Evolutionary conservation across 371 early-diverging fungal species (phyloP).

Genomic region (Actinomortierella wolfii): DNA sequence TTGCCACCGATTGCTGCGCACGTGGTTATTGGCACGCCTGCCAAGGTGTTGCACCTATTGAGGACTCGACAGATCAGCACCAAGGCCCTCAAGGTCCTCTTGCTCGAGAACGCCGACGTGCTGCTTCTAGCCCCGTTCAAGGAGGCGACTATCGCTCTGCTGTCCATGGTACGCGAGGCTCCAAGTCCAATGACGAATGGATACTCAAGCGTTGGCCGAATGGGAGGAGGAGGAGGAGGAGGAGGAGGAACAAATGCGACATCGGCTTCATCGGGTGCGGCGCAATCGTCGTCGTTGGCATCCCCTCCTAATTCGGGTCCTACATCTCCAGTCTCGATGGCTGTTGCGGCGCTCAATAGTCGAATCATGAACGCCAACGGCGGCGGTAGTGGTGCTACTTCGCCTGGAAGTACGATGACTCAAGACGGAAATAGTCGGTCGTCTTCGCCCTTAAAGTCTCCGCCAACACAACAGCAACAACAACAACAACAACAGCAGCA

Average conservation of each 20-base stretch:
- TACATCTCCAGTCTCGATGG: conserved; percentile 42
- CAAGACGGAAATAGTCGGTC: neutral
- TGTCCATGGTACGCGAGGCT: conserved; percentile 36
- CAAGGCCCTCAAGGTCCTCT: conserved; percentile 32
- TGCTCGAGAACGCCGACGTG: conserved; percentile 41
- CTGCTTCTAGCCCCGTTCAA: conserved; percentile 33
- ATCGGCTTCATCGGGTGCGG: neutral
- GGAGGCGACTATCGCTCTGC: conserved; percentile 34
- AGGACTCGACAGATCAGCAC: conserved; percentile 31
- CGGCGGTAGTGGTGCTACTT: neutral
- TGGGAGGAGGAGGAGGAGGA: too few species aligned
- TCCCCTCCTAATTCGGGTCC: conserved; percentile 42
- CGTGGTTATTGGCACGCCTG: conserved; percentile 41
- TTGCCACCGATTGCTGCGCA: conserved; percentile 36
- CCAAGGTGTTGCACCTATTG: conserved; percentile 27
- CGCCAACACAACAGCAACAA: too few species aligned
- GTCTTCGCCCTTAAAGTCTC: too few species aligned
- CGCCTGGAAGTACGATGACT: neutral
- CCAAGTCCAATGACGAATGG: neutral
- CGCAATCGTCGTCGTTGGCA: conserved; percentile 5
- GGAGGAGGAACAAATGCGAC: neutral
- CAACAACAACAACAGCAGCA: neutral
- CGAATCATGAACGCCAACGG: conserved; percentile 4
- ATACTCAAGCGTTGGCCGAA: neutral
- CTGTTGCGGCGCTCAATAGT: conserved; percentile 40